Percentiles rank a stretch among this genome's conserved stretches.
Evolutionary conservation across 305 asterid species (phyloP).

Genomic region (Fraxinus paxiana): DNA sequence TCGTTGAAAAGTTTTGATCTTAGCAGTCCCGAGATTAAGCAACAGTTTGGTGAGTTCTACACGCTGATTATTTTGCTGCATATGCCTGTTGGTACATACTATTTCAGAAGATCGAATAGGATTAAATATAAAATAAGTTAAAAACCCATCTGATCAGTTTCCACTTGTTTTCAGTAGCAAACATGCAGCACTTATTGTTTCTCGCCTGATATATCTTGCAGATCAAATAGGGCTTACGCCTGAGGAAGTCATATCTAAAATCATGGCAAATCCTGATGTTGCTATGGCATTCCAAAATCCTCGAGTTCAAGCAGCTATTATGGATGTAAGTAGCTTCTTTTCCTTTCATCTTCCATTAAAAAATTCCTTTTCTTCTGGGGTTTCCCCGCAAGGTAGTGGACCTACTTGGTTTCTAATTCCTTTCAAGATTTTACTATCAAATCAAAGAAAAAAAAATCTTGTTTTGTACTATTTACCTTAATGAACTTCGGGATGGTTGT

Average conservation of each 20-base stretch:
- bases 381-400: neutral
- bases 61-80: neutral
- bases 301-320: slow-evolving; percentile 94
- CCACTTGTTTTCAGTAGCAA: neutral
- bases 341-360: neutral
- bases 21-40: slow-evolving; percentile 92
- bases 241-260: slow-evolving; percentile 87
- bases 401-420: neutral
- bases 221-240: slow-evolving; percentile 96
- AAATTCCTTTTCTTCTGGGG: neutral
- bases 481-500: neutral
- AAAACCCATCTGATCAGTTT: neutral
- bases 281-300: slow-evolving; percentile 99
- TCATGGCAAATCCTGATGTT: slow-evolving; percentile 94
- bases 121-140: neutral
- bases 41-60: slow-evolving; percentile 75
- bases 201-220: slow-evolving; percentile 30
- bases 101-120: neutral
- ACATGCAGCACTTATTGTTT: neutral
- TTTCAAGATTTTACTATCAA: neutral
- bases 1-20: slow-evolving; percentile 80
- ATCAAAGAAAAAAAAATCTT: neutral
- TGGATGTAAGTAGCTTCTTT: slow-evolving; percentile 67
- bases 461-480: neutral
- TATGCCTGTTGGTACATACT: neutral